Percentiles rank a stretch among this genome's conserved stretches.
Evolutionary conservation across 1,284 basidiomycete genomes (phyloP).

Genomic region (Malassezia globosa): DNA sequence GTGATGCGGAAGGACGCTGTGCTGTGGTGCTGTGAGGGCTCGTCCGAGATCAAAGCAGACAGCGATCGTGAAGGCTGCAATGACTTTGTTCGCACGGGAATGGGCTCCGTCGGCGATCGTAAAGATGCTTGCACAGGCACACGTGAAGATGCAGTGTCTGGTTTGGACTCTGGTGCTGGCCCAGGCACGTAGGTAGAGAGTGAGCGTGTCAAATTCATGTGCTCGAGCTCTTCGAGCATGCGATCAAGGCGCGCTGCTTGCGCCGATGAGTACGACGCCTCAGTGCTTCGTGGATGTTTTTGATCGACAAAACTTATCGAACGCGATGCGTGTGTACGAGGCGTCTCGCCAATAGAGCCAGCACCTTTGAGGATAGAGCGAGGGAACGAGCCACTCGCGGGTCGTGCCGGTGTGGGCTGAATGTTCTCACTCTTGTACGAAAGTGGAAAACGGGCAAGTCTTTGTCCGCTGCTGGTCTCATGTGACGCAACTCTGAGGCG

Average conservation of each 20-base stretch:
- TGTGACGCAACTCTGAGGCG: slow-evolving; percentile 23
- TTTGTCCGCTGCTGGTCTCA: background rate
- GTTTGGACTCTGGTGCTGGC: slow-evolving; percentile 7
- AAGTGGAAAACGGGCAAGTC: slow-evolving; percentile 2
- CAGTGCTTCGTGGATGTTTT: slow-evolving; percentile 3
- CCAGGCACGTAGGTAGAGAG: too few species aligned
- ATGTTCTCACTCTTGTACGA: slow-evolving; percentile 1
- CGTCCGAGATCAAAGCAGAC: slow-evolving; percentile 26
- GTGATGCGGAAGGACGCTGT: slow-evolving; percentile 90
- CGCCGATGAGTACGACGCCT: background rate
- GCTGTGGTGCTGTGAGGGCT: slow-evolving; percentile 71
- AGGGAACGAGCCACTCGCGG: slow-evolving; percentile 4
- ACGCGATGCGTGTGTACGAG: slow-evolving; percentile 6
- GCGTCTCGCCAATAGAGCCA: background rate
- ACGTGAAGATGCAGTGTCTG: too few species aligned
- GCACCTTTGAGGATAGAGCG: slow-evolving; percentile 20
- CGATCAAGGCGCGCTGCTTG: slow-evolving; percentile 11
- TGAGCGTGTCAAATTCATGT: slow-evolving; percentile 13
- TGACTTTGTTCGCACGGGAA: too few species aligned
- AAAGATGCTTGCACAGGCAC: background rate
- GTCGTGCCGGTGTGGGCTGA: slow-evolving; percentile 1
- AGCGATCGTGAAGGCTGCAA: background rate
- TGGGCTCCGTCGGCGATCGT: slow-evolving; percentile 6
- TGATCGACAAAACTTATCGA: slow-evolving; percentile 28
- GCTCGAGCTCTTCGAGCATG: slow-evolving; percentile 15